Conservation (phyloP, 78 protist genomes). For the Pelomyxa schiedti region DNA sequence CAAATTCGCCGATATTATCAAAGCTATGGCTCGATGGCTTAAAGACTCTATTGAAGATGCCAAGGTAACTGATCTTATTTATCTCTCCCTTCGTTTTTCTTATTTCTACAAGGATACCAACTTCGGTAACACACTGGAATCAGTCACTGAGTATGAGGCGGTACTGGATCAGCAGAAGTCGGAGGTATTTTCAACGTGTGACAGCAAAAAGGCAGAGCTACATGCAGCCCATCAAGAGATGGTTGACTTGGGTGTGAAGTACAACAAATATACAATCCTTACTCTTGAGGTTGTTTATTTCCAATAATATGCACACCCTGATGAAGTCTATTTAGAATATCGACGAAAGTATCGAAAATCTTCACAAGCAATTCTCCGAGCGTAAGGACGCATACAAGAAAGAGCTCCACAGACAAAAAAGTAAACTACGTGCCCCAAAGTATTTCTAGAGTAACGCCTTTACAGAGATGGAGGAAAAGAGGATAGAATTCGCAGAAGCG, state of each 20-base stretch:
- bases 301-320: no score
- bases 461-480: not conserved
- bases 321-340: no score
- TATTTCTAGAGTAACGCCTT: no score
- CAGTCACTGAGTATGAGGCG: slow-evolving; percentile 3
- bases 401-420: not conserved
- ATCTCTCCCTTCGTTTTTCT: slow-evolving; percentile 1
- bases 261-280: slow-evolving; percentile 36
- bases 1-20: not conserved
- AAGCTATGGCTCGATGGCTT: not conserved
- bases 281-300: no score
- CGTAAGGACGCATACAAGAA: not conserved
- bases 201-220: slow-evolving; percentile 16
- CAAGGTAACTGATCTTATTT: slow-evolving; percentile 12
- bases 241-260: slow-evolving; percentile 32
- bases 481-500: not conserved
- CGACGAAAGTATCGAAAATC: not conserved
- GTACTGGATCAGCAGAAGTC: no score
- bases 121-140: slow-evolving; percentile 23
- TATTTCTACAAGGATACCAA: slow-evolving; percentile 4
- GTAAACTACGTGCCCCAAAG: no score
- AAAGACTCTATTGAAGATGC: not conserved
- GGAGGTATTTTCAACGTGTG: not conserved
- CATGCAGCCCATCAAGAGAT: slow-evolving; percentile 1
- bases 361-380: not conserved